Evolutionary conservation across 2,329 filamentous ascomycete species (phyloP).

Genomic region (Hypoxylon sp.): DNA sequence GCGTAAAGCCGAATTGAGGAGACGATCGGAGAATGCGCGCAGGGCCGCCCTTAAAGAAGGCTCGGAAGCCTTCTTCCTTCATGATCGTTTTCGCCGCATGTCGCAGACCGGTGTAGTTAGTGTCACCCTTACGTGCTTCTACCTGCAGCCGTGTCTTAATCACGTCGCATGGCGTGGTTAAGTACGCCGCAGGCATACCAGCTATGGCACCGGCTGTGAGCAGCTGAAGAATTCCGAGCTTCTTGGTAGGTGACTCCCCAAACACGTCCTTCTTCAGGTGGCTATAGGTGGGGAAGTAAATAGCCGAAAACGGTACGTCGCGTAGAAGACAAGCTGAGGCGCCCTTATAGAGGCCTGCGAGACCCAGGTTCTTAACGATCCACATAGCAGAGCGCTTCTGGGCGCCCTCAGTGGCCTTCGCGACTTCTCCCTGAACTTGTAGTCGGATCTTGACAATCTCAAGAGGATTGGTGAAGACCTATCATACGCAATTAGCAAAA

Average conservation of each 20-base stretch:
- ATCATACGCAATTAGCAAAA: slow-evolving; percentile 35
- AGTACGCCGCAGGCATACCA: slow-evolving; percentile 91
- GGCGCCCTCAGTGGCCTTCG: slow-evolving; percentile 85
- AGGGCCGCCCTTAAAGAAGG: slow-evolving; percentile 98
- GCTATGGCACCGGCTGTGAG: slow-evolving; percentile 95
- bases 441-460: slow-evolving; percentile 99
- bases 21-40: slow-evolving; percentile 95
- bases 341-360: slow-evolving; percentile 96
- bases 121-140: slow-evolving; percentile 95
- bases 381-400: slow-evolving; percentile 95
- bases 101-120: slow-evolving; percentile 85
- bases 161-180: slow-evolving; percentile 97
- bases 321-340: slow-evolving; percentile 94
- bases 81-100: slow-evolving; percentile 88
- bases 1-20: slow-evolving; percentile 97
- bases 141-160: slow-evolving; percentile 99
- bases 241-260: slow-evolving; percentile 88
- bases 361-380: slow-evolving; percentile 96
- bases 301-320: slow-evolving; percentile 97
- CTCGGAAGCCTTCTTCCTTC: slow-evolving; percentile 92
- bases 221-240: slow-evolving; percentile 90
- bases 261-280: slow-evolving; percentile 96
- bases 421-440: slow-evolving; percentile 95
- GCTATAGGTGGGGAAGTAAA: slow-evolving; percentile 98
- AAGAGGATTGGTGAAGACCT: slow-evolving; percentile 95